Base-by-base conservation (phyloP, 2,329 filamentous ascomycete species). In the Sclerotinia subarctica region DNA sequence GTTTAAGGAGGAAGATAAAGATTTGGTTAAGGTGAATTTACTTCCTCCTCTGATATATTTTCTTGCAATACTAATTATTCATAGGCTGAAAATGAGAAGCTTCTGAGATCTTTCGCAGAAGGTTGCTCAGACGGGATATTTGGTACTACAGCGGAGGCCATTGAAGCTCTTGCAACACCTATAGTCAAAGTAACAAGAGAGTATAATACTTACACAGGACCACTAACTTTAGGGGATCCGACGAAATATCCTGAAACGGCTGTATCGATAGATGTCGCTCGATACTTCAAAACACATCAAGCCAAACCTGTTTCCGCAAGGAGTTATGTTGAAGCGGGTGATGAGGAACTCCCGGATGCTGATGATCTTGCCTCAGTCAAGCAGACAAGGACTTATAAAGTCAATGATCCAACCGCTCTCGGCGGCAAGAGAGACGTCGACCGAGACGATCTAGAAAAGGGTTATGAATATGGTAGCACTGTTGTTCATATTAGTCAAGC, bases 391-490 rank as follows among this genome's bases (percentile, higher is more conserved):
- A 87, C 87, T 1, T 99, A 98, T 79, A 90, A 90, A 74, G 86
- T 98, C 69, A 86, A 89, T 49, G 92, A 97, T 70, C 85, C 90
- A 6, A 82, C 85, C 51, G 88, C 88, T 0, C 88, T 90, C 0
- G 93, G 92, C 21, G 91, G 91, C 17, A 96, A 94, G 79, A 85
- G 84, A 66, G 92, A 97, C 65, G 88, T 99, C 35, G 87, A 91
- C 38, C 88, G 88, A 68, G 93, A 96, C 19, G 87, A 92, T 21
- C 83, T 99, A 49, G 92, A 92, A n/a, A 96, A 93, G 77, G 95
- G 95, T 0, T 99, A 94, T 75, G 89, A 93, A 75, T 99, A 99
- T 77, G 95, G 95, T 57, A 86, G 93, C 68, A 97, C 94, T 0
- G 93, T 92, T 2, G 94, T 99, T 1, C 89, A 91, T 72, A 97